These are phyloP conservation scores for Thermothelomyces thermophilus DNA, from an alignment of 2,329 filamentous ascomycete species.

Conservation along the genomic window DNA sequence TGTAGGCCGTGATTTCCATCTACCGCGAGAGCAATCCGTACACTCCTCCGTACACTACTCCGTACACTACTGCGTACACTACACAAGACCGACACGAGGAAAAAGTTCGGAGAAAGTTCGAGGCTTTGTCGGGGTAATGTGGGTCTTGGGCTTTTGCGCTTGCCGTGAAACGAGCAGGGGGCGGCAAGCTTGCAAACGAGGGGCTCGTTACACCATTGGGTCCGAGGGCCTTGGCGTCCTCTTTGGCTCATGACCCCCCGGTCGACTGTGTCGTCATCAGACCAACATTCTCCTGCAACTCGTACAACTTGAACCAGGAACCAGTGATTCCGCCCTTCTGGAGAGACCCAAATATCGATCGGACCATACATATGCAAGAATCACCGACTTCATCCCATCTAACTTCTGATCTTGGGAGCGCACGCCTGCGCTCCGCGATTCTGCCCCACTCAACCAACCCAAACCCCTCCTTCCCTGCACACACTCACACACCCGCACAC, in stretches of 20 bases:
- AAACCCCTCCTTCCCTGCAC: not conserved
- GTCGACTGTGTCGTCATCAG: conserved; percentile 23
- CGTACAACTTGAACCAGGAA: not conserved
- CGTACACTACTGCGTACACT: too few relatives aligned
- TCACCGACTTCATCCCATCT: not conserved
- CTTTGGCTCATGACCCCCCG: not conserved
- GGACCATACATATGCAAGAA: conserved; percentile 5
- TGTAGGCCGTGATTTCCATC: too few relatives aligned
- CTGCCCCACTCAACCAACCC: not conserved
- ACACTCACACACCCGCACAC: not conserved
- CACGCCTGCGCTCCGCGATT: too few relatives aligned
- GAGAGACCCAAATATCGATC: conserved; percentile 1
- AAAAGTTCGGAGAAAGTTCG: not conserved
- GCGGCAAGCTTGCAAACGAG: not conserved
- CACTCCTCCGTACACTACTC: too few relatives aligned
- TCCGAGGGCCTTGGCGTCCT: conserved; percentile 1
- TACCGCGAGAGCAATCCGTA: too few relatives aligned
- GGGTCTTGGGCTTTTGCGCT: not conserved
- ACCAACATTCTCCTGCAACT: conserved; percentile 24
- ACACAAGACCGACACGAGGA: too few relatives aligned
- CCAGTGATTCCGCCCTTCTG: conserved; percentile 6
- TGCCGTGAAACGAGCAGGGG: conserved; percentile 5
- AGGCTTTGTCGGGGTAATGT: too few relatives aligned
- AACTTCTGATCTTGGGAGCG: not conserved
- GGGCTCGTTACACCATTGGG: not conserved